Conservation (phyloP, 2,329 filamentous ascomycete species). For the Penicillium sp. region DNA sequence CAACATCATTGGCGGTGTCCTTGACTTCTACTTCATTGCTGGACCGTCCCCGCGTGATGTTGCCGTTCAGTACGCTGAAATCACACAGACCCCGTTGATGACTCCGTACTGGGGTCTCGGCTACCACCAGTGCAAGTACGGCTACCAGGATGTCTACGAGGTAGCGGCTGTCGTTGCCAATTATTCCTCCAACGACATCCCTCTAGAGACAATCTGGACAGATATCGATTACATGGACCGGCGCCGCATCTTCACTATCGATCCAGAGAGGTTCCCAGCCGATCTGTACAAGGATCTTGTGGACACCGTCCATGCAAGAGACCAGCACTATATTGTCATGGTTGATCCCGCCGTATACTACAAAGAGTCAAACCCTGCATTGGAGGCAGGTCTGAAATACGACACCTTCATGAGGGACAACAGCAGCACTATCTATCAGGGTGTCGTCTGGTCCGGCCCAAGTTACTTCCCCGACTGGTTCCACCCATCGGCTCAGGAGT, state of each 20-base stretch:
- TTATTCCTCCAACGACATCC: slow-evolving; percentile 44
- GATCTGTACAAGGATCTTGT: slow-evolving; percentile 57
- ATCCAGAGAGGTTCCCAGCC: slow-evolving; percentile 40
- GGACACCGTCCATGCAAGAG: slow-evolving; percentile 65
- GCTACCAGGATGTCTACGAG: slow-evolving; percentile 56
- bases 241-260: slow-evolving; percentile 43
- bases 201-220: slow-evolving; percentile 49
- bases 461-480: slow-evolving; percentile 80
- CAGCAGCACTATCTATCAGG: slow-evolving; percentile 28
- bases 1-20: slow-evolving; percentile 70
- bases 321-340: slow-evolving; percentile 76
- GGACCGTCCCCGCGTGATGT: slow-evolving; percentile 59
- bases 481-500: slow-evolving; percentile 62
- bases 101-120: slow-evolving; percentile 64
- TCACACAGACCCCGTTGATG: slow-evolving; percentile 55
- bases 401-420: slow-evolving; percentile 12
- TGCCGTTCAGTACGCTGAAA: slow-evolving; percentile 57
- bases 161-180: slow-evolving; percentile 48
- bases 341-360: slow-evolving; percentile 61
- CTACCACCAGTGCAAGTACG: slow-evolving; percentile 64
- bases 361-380: slow-evolving; percentile 16
- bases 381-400: slow-evolving; percentile 14
- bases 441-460: slow-evolving; percentile 80
- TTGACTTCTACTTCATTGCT: slow-evolving; percentile 67
- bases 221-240: slow-evolving; percentile 47